Evolutionary conservation across 371 early-diverging fungal species (phyloP).

Genomic region (Nematocida homosporus): DNA sequence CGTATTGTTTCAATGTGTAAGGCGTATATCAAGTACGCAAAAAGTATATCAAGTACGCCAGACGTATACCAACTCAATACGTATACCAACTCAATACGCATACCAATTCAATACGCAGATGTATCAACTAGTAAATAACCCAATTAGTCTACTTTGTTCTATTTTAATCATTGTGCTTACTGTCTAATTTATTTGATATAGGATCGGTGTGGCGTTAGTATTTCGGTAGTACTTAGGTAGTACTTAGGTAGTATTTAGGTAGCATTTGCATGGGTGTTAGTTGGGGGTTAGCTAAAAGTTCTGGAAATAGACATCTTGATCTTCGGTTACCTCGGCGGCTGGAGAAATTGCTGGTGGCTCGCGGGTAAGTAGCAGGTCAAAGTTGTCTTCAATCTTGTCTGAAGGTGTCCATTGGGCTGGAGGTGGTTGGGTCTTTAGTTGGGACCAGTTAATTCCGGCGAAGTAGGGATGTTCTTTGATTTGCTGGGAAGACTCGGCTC

Average conservation of each 20-base stretch:
- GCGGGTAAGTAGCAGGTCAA: constrained; percentile 76
- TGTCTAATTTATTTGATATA: neutral
- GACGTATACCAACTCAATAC: neutral
- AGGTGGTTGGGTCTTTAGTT: constrained; percentile 74
- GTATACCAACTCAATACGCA: neutral
- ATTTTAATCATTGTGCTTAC: neutral
- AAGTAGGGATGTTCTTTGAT: constrained; percentile 90
- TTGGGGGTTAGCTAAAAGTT: constrained; percentile 26
- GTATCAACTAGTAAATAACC: too few relatives aligned
- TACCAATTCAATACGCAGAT: neutral
- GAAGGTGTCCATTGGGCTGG: constrained; percentile 81
- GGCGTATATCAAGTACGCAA: too few relatives aligned
- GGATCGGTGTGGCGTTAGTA: too few relatives aligned
- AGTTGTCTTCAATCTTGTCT: constrained; percentile 68
- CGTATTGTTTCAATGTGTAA: too few relatives aligned
- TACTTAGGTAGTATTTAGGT: neutral
- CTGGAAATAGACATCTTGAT: constrained; percentile 18
- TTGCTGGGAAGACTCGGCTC: constrained; percentile 73
- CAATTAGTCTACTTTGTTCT: too few relatives aligned
- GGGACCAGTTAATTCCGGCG: constrained; percentile 86
- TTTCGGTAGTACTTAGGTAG: neutral
- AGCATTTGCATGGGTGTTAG: neutral
- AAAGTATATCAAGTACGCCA: too few relatives aligned
- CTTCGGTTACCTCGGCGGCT: neutral
- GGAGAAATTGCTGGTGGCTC: constrained; percentile 67